Evolutionary conservation across 768 basidiomycete species (phyloP), one percentile per base, ranked within the genome.

Genomic region (Tubosaeta brunneosetosa): DNA sequence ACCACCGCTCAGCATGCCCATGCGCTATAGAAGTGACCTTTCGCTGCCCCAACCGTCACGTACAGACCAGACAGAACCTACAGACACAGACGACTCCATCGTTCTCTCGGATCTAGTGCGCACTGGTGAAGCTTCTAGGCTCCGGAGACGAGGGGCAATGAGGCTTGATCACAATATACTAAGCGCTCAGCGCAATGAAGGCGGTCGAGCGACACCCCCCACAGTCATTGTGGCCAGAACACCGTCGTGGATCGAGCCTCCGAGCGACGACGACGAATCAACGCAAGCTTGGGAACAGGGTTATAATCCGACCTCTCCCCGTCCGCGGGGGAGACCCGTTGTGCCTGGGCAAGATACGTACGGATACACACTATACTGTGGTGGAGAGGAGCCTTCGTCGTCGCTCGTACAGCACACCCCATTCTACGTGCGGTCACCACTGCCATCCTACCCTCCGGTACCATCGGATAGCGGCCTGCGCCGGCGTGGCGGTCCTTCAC

Each of bases 121-220:
- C 47, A 83, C 83, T 1, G 87, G 82, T 14, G 87, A 89, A 62
- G 83, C 84, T 0, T 88, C 87, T 4, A 75, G 87, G 6, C 70
- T 88, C 49, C 78, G 87, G n/a, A 73, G 87, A 51, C 73, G 87
- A 56, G 87, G 87, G 11, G 87, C 87, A 47, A 79, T 88, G 77
- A 74, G 83, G 36, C 72, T 86, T 32, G 83, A 84, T 67, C 75
- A 75, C 53, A 66, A 62, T 36, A 34, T 60, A 22, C 43, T 67
- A 26, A 61, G 47, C 50, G 46, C 61, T n/a, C 67, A 68, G 46
- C 67, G 69, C 45, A 53, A 58, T 16, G 69, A 67, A 58, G 34
- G 49, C 3, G 61, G 61, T 46, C 64, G 55, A 40, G 40, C 44
- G n/a, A 63, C 60, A 41, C 61, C 65, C 25, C 59, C 65, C 7